Conservation (phyloP, 805 yeast species). For the Yarrowia sp. region DNA sequence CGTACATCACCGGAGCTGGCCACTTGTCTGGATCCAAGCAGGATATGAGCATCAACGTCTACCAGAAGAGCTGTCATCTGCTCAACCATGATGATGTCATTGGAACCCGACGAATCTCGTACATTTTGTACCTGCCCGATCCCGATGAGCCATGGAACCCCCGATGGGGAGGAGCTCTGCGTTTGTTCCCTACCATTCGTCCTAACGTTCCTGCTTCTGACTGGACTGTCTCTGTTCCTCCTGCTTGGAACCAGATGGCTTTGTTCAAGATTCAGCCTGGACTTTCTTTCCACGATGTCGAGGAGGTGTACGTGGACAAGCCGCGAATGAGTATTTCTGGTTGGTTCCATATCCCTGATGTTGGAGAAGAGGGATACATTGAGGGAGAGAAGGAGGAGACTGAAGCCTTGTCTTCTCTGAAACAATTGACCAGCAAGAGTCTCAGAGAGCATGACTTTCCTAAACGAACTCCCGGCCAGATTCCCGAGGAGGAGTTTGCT, state of each 20-base stretch:
- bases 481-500: slow-evolving; percentile 11
- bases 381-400: slow-evolving; percentile 80
- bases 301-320: slow-evolving; percentile 88
- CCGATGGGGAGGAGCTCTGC: slow-evolving; percentile 87
- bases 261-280: slow-evolving; percentile 97
- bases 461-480: slow-evolving; percentile 40
- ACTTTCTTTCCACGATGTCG: slow-evolving; percentile 94
- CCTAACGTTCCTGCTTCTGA: slow-evolving; percentile 91
- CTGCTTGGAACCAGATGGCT: slow-evolving; percentile 94
- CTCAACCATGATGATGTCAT: slow-evolving; percentile 97
- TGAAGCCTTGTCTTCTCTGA: slow-evolving; percentile 72
- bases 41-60: slow-evolving; percentile 89
- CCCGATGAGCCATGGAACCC: slow-evolving; percentile 88
- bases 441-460: slow-evolving; percentile 82
- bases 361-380: slow-evolving; percentile 81
- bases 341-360: slow-evolving; percentile 98
- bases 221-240: slow-evolving; percentile 64
- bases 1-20: slow-evolving; percentile 81
- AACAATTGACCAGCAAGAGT: slow-evolving; percentile 72
- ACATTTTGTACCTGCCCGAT: slow-evolving; percentile 87
- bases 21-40: slow-evolving; percentile 85
- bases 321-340: slow-evolving; percentile 94
- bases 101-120: slow-evolving; percentile 90
- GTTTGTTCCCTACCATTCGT: slow-evolving; percentile 80
- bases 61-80: slow-evolving; percentile 89